phyloP scores from a whole-genome alignment of 495 filamentous ascomycete species.

The Penicillium silybi region DNA sequence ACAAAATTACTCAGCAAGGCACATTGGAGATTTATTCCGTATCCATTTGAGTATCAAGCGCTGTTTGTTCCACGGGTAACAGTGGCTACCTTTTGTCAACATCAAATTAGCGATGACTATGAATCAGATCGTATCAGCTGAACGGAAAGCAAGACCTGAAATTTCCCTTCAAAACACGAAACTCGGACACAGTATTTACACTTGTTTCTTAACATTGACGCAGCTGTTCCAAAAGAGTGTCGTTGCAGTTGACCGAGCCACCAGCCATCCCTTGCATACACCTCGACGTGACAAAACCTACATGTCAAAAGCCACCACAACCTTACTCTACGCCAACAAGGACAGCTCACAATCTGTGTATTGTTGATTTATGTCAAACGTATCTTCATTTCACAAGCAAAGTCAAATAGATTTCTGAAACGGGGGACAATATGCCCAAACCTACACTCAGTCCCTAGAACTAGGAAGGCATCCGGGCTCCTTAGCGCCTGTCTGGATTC shows the following conservation, averaged over 20 bases:
- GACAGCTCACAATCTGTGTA: not conserved
- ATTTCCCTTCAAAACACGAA: not conserved
- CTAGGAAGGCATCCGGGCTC: no score
- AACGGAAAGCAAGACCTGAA: not conserved
- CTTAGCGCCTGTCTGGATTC: not conserved
- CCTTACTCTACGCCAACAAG: not conserved
- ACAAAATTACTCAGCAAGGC: no score
- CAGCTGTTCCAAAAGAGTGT: not conserved
- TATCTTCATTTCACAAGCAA: not conserved
- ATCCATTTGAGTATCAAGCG: no score
- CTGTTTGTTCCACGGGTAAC: no score
- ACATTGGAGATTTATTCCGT: no score
- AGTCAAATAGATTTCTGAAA: not conserved
- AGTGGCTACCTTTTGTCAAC: no score
- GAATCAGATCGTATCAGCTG: no score
- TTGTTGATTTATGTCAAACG: not conserved
- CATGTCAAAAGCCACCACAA: not conserved
- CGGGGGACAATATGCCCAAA: not conserved
- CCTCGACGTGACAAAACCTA: not conserved
- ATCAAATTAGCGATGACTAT: no score
- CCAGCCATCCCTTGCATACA: constrained; percentile 4
- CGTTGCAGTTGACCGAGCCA: not conserved
- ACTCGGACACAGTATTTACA: not conserved
- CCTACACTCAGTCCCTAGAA: no score
- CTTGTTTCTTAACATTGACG: not conserved